Evolutionary conservation across 768 basidiomycete species (phyloP).

Genomic region (Hygrophoropsis aurantiaca): DNA sequence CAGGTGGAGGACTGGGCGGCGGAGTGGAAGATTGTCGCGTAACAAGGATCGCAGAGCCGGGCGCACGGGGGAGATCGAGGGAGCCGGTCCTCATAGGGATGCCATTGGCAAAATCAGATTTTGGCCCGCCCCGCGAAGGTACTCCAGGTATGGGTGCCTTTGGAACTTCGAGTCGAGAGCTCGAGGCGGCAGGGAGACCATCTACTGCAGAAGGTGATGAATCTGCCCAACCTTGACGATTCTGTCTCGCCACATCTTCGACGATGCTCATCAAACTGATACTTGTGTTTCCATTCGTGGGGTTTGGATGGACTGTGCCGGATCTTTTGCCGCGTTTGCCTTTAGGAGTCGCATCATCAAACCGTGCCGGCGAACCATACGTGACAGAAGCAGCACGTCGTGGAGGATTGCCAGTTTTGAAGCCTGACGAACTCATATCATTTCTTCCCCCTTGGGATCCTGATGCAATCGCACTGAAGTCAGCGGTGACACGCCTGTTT

Average conservation of each 20-base stretch:
- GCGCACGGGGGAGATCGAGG: constrained; percentile 24
- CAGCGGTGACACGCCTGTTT: constrained; percentile 7
- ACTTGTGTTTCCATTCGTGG: constrained; percentile 16
- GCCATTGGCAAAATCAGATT: not conserved
- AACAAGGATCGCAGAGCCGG: constrained; percentile 6
- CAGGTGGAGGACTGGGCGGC: too few relatives aligned
- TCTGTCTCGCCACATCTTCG: constrained; percentile 52
- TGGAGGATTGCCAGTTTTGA: not conserved
- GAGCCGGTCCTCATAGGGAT: constrained; percentile 9
- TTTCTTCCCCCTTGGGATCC: too few relatives aligned
- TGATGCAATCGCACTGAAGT: not conserved
- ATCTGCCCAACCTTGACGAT: constrained; percentile 25
- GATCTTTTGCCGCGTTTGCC: constrained; percentile 8
- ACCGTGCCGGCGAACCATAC: not conserved
- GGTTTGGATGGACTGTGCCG: constrained; percentile 1
- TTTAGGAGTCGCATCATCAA: not conserved
- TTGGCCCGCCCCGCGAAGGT: not conserved
- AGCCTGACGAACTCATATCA: too few relatives aligned
- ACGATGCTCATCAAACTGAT: constrained; percentile 68
- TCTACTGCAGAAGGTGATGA: not conserved
- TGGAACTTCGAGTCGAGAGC: constrained; percentile 4
- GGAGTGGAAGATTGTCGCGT: not conserved
- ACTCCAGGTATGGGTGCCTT: constrained; percentile 6
- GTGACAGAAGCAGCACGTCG: constrained; percentile 4
- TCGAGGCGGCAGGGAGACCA: not conserved